These are phyloP conservation scores for Coemansia sp. DNA, from an alignment of 192 early-diverging fungal species.

Conservation along the genomic window DNA sequence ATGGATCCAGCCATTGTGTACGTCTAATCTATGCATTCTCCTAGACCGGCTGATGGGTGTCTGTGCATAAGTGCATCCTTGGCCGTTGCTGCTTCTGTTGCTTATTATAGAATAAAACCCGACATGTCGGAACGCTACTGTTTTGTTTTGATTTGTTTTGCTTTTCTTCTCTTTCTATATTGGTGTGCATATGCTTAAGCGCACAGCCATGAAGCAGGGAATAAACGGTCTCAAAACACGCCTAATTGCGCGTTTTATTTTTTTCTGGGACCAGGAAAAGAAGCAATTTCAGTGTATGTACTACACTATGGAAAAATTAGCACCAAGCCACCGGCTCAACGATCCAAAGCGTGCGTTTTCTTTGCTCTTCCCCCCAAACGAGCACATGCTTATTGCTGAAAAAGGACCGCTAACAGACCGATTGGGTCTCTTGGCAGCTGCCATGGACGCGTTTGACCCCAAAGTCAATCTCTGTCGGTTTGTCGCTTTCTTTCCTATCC, in stretches of 20 bases:
- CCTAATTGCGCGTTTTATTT: neutral
- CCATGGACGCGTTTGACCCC: neutral
- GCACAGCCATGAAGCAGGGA: neutral
- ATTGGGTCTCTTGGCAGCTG: neutral
- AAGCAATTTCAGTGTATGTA: neutral
- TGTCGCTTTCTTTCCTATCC: neutral
- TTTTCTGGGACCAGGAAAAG: neutral
- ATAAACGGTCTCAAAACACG: neutral
- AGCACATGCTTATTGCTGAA: neutral
- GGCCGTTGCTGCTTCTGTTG: no score
- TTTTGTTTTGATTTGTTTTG: neutral
- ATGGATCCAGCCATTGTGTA: no score
- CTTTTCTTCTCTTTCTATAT: neutral
- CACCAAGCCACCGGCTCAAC: neutral
- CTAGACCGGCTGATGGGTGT: no score
- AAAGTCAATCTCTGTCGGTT: neutral
- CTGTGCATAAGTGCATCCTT: no score
- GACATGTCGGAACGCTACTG: no score
- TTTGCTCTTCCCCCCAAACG: neutral
- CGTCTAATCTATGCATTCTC: no score
- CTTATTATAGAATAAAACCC: no score
- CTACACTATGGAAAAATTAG: neutral
- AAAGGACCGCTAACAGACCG: neutral
- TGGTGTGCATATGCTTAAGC: neutral
- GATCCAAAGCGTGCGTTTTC: neutral